Conservation (phyloP, 2,329 filamentous ascomycete genomes). For the Xylaria sp. region DNA sequence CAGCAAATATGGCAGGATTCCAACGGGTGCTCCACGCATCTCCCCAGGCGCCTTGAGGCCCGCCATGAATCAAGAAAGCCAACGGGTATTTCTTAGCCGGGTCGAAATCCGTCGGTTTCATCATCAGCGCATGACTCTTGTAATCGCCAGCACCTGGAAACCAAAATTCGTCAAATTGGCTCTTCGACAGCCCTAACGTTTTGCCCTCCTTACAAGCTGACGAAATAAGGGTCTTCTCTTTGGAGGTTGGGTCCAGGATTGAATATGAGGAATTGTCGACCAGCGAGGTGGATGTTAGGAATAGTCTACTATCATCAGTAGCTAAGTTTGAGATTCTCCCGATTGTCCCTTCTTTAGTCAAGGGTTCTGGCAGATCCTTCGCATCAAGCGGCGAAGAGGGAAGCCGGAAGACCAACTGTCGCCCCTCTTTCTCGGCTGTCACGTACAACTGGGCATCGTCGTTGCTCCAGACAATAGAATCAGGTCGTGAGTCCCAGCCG, state of each 20-base stretch:
- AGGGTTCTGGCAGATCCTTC: constrained; percentile 58
- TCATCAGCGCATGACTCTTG: constrained; percentile 75
- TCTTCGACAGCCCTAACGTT: constrained; percentile 71
- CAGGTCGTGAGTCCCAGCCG: constrained; percentile 69
- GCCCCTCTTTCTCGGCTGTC: constrained; percentile 77
- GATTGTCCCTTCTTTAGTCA: constrained; percentile 67
- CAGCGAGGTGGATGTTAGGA: constrained; percentile 75
- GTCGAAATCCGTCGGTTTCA: constrained; percentile 76
- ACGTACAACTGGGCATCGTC: constrained; percentile 74
- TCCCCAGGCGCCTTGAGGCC: constrained; percentile 80
- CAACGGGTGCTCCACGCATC: constrained; percentile 79
- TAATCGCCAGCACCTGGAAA: constrained; percentile 72
- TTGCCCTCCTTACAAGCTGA: constrained; percentile 74
- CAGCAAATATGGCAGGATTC: constrained; percentile 88
- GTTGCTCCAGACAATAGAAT: constrained; percentile 66
- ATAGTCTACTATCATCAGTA: constrained; percentile 59
- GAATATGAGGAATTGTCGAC: constrained; percentile 78
- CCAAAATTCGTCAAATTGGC: constrained; percentile 76
- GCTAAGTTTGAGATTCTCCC: constrained; percentile 64
- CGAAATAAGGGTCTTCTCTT: constrained; percentile 60
- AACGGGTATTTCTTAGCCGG: constrained; percentile 79
- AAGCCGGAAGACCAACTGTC: constrained; percentile 70
- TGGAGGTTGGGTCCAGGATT: constrained; percentile 62
- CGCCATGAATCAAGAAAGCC: constrained; percentile 83
- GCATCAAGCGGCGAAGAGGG: constrained; percentile 65